Evolutionary conservation across 2,329 filamentous ascomycete species (phyloP), one percentile per base, ranked within the genome.

Genomic region (Daldinia sp.): DNA sequence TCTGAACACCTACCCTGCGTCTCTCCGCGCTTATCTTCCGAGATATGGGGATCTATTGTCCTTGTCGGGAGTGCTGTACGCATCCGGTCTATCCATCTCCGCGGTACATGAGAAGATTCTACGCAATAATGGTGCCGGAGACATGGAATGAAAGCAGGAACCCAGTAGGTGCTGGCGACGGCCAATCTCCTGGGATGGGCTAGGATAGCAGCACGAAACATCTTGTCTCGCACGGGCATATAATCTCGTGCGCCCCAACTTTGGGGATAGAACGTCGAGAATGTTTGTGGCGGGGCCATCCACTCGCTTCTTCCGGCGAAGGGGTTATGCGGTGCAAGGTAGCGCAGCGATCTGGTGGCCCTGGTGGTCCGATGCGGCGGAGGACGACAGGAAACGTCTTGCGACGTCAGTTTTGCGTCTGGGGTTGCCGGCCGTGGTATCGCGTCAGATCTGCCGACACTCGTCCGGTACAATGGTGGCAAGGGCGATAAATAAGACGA

Each of bases 261-360:
- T 46, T 66, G 41, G 51, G 63, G 35, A 60, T 51, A 63, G 60
- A 61, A 71, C 48, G 63, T 69, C 60, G 69, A 67, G 63, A 67
- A 67, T 69, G 66, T 67, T 69, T 71, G 69, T 69, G 61, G 46
- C 42, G 46, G 58, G 55, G 68, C 53, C 63, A 60, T 61, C 66
- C 39, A 60, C 70, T 73, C 72, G 72, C 72, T 73, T 73, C 72
- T 71, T 73, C 72, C 70, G 70, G 69, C 72, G 64, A 72, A 69
- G 69, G 60, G 69, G 64, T 44, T 48, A 68, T 70, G 70, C 58
- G 33, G 72, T 73, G 54, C 44, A 10, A 72, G 26, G 64, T 70
- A 7, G 15, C 61, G 72, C 72, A 55, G 54, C 72, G 72, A 73
- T 73, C 70, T 73, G 68, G 67, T 73, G 64, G 60, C 28, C 51